Conservation (phyloP, 23 red algal species). For the Agarophyton chilense region DNA sequence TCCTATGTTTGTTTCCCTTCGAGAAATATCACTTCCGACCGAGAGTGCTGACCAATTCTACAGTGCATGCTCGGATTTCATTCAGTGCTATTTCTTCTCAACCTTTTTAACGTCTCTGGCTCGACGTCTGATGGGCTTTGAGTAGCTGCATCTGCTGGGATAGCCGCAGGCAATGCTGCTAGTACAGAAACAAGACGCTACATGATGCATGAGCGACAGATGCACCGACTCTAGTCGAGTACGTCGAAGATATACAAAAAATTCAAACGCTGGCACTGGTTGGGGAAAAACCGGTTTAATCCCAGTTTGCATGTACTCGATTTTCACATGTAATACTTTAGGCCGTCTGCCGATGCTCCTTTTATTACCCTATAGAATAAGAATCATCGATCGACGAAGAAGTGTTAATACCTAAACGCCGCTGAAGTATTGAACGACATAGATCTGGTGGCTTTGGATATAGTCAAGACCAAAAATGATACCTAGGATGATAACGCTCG, state of each 20-base stretch:
- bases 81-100: too few relatives aligned
- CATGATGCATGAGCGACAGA: too few relatives aligned
- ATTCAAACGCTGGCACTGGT: neutral
- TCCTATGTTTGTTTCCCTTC: too few relatives aligned
- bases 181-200: too few relatives aligned
- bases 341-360: neutral
- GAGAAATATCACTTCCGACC: too few relatives aligned
- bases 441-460: neutral
- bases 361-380: neutral
- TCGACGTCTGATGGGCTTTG: too few relatives aligned
- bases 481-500: neutral
- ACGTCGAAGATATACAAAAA: neutral
- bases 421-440: neutral
- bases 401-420: conserved; percentile 14
- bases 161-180: too few relatives aligned
- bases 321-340: neutral
- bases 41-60: too few relatives aligned
- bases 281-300: neutral
- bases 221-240: too few relatives aligned
- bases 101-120: too few relatives aligned
- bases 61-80: too few relatives aligned
- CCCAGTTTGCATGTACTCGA: neutral
- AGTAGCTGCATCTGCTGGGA: too few relatives aligned
- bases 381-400: neutral
- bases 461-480: neutral